Percentiles rank a stretch among this genome's conserved stretches.
Conservation (phyloP, 1,284 basidiomycete species). For the Leccinum solheimii region DNA sequence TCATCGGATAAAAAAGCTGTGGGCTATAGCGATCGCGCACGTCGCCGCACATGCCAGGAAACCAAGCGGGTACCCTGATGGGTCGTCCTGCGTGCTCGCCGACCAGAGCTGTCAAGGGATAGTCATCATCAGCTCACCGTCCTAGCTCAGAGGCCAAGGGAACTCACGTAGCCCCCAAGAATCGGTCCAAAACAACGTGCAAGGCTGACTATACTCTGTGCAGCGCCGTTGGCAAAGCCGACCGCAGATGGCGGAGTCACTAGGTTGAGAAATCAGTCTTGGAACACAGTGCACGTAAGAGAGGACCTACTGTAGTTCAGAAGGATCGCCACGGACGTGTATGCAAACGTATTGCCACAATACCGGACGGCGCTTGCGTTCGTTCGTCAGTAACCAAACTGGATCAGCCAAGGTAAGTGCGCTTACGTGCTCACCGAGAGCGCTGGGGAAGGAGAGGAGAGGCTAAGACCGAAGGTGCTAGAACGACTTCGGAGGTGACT, state of each 20-base stretch:
- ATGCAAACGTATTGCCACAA: constrained; percentile 75
- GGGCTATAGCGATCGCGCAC: constrained; percentile 61
- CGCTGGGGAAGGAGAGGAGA: constrained; percentile 39
- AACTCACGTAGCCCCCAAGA: constrained; percentile 71
- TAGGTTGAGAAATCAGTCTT: constrained; percentile 28
- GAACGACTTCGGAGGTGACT: constrained; percentile 24
- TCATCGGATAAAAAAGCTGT: constrained; percentile 72
- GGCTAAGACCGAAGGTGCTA: constrained; percentile 1
- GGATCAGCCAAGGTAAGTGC: not conserved
- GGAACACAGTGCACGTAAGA: not conserved
- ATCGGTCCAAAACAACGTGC: constrained; percentile 78
- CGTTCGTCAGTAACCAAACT: constrained; percentile 10
- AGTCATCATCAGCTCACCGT: not conserved
- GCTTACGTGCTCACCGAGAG: constrained; percentile 73
- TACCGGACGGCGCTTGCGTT: constrained; percentile 64
- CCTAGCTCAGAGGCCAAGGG: not conserved
- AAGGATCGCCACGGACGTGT: constrained; percentile 76
- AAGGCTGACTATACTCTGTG: constrained; percentile 81
- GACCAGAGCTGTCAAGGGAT: constrained; percentile 65
- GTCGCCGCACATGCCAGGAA: constrained; percentile 66
- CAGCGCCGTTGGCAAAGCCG: constrained; percentile 77
- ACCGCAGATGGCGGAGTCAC: constrained; percentile 80
- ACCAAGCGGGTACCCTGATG: constrained; percentile 70
- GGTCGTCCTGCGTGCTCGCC: constrained; percentile 62
- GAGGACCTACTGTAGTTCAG: constrained; percentile 70